phyloP scores from a whole-genome alignment of 257 asterid species.

The Fraxinus anomala region DNA sequence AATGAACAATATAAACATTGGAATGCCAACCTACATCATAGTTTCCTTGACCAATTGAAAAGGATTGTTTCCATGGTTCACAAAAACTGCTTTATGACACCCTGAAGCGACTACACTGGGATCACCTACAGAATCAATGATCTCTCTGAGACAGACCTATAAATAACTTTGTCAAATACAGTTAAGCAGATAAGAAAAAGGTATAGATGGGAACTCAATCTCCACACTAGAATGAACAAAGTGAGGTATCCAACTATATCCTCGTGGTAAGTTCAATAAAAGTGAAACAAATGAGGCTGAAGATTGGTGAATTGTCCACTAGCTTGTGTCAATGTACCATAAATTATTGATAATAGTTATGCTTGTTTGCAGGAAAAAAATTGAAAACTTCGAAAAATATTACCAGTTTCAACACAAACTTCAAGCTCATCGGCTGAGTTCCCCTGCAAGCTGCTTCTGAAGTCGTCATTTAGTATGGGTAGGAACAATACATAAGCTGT shows the following conservation, averaged over 20 bases:
- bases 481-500: slow-evolving; percentile 41
- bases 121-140: slow-evolving; percentile 39
- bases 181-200: neutral
- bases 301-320: slow-evolving; percentile 2
- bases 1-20: slow-evolving; percentile 14
- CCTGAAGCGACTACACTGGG: slow-evolving; percentile 34
- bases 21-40: slow-evolving; percentile 50
- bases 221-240: neutral
- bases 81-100: slow-evolving; percentile 40
- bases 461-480: slow-evolving; percentile 46
- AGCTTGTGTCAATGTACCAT: slow-evolving; percentile 8
- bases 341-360: neutral
- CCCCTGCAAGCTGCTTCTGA: slow-evolving; percentile 63
- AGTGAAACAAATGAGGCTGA: neutral
- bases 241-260: neutral
- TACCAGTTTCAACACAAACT: slow-evolving; percentile 61
- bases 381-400: neutral
- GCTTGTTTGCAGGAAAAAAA: slow-evolving; percentile 8
- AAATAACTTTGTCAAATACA: slow-evolving; percentile 7
- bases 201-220: neutral
- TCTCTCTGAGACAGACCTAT: neutral
- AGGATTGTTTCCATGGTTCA: slow-evolving; percentile 49
- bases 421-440: slow-evolving; percentile 57
- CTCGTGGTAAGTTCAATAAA: neutral
- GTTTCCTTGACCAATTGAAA: slow-evolving; percentile 50